Conservation (phyloP, 768 basidiomycete genomes). For the Phanerochaete carnosa region DNA sequence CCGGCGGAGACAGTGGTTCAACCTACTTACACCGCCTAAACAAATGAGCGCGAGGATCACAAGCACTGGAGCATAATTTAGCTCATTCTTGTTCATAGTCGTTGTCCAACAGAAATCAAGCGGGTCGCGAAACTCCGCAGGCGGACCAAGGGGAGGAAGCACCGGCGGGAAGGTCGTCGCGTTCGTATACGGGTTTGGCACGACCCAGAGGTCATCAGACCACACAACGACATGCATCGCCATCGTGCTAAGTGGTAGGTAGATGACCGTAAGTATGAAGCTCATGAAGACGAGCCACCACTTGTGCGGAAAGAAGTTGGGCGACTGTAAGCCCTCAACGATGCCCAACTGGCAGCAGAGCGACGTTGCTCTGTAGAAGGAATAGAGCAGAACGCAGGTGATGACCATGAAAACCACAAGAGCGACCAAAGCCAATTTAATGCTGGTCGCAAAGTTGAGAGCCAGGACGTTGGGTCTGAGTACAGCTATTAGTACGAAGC, state of each 20-base stretch:
- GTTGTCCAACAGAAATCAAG: conserved; percentile 79
- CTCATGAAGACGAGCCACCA: conserved; percentile 59
- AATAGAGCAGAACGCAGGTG: conserved; percentile 50
- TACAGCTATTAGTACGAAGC: not conserved
- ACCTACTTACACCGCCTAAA: conserved; percentile 44
- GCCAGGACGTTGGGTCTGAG: conserved; percentile 69
- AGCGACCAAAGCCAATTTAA: conserved; percentile 57
- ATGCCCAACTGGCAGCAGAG: conserved; percentile 46
- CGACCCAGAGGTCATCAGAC: conserved; percentile 75
- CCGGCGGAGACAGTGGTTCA: not conserved
- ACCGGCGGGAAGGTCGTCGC: conserved; percentile 48
- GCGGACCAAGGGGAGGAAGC: conserved; percentile 51
- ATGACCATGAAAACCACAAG: conserved; percentile 57
- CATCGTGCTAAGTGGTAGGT: conserved; percentile 76
- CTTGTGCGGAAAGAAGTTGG: conserved; percentile 36
- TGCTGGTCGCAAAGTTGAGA: conserved; percentile 64
- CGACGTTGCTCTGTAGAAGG: conserved; percentile 50
- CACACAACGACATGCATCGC: conserved; percentile 73
- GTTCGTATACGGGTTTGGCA: conserved; percentile 65
- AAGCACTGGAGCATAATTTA: conserved; percentile 66
- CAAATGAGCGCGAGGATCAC: conserved; percentile 55
- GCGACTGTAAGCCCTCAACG: conserved; percentile 54
- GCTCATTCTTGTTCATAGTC: conserved; percentile 64
- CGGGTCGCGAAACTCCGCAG: conserved; percentile 54
- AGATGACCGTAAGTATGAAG: conserved; percentile 65